phyloP scores from a whole-genome alignment of 2,329 filamentous ascomycete genomes.

The Plenodomus lindquistii region DNA sequence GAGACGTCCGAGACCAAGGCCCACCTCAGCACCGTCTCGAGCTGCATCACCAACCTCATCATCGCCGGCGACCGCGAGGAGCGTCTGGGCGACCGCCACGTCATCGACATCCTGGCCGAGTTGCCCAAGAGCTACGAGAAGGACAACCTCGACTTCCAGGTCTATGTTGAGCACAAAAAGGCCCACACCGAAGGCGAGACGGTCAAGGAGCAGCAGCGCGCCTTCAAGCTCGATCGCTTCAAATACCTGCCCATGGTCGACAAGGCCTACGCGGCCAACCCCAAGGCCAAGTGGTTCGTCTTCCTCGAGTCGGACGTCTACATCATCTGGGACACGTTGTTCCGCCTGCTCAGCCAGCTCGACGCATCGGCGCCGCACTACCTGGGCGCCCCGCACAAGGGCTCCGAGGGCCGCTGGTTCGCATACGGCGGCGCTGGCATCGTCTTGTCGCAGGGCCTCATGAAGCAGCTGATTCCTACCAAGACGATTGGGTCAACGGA shows the following conservation, averaged over 20 bases:
- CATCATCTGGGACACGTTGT: slow-evolving; percentile 47
- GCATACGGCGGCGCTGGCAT: slow-evolving; percentile 53
- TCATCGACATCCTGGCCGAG: slow-evolving; percentile 54
- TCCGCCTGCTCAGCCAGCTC: slow-evolving; percentile 47
- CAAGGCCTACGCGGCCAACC: slow-evolving; percentile 50
- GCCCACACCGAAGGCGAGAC: slow-evolving; percentile 41
- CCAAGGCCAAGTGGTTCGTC: slow-evolving; percentile 45
- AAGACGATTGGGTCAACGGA: slow-evolving; percentile 33
- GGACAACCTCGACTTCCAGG: slow-evolving; percentile 56
- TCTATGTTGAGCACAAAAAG: slow-evolving; percentile 53
- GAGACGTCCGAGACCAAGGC: slow-evolving; percentile 50
- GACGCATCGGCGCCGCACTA: slow-evolving; percentile 45
- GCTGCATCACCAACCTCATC: slow-evolving; percentile 58
- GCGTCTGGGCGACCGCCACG: slow-evolving; percentile 54
- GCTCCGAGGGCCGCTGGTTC: slow-evolving; percentile 41
- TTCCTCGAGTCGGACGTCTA: slow-evolving; percentile 46
- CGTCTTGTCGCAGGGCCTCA: slow-evolving; percentile 55
- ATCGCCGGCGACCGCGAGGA: slow-evolving; percentile 65
- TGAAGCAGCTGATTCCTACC: slow-evolving; percentile 51
- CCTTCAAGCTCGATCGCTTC: slow-evolving; percentile 62
- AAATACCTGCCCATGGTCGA: slow-evolving; percentile 62
- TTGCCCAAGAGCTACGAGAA: slow-evolving; percentile 50
- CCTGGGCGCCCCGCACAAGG: slow-evolving; percentile 44
- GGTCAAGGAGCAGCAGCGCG: slow-evolving; percentile 54
- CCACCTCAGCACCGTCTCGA: slow-evolving; percentile 58